These are phyloP conservation scores for Candida sojae DNA, from an alignment of 1,139 yeast genomes.

Conservation along the genomic window DNA sequence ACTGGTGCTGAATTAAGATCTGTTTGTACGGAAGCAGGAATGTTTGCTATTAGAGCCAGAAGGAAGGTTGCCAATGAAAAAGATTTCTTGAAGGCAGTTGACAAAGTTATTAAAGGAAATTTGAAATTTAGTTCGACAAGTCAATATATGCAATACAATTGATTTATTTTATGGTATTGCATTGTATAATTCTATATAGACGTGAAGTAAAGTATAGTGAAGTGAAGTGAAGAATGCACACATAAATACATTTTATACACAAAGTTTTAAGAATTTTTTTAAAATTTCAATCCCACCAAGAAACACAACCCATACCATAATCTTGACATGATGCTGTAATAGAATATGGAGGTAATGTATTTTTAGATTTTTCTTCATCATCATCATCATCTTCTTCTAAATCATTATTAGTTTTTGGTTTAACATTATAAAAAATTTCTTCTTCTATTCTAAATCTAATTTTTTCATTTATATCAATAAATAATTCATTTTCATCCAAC, in stretches of 20 bases:
- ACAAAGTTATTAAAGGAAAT: constrained; percentile 97
- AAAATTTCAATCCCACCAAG: constrained; percentile 81
- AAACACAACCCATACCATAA: constrained; percentile 93
- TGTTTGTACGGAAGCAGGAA: constrained; percentile 97
- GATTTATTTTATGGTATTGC: neutral
- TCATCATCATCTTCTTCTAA: constrained; percentile 35
- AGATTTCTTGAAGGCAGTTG: constrained; percentile 96
- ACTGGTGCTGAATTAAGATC: constrained; percentile 98
- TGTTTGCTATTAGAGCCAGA: constrained; percentile 98
- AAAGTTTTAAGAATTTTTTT: constrained; percentile 4
- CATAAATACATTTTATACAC: neutral
- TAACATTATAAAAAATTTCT: constrained; percentile 79
- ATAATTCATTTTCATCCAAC: constrained; percentile 69
- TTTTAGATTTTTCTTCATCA: constrained; percentile 28
- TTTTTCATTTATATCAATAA: constrained; percentile 85
- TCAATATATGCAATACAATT: constrained; percentile 95
- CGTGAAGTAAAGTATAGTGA: too few species aligned
- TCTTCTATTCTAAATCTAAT: constrained; percentile 89
- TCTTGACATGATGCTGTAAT: constrained; percentile 89
- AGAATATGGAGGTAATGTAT: constrained; percentile 72
- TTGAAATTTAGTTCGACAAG: constrained; percentile 96
- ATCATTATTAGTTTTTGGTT: constrained; percentile 68
- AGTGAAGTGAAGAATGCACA: constrained; percentile 1
- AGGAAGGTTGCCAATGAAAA: constrained; percentile 97
- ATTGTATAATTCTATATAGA: neutral